Evolutionary conservation across 805 yeast species (phyloP).

Genomic region (Lipomyces mesembrius): DNA sequence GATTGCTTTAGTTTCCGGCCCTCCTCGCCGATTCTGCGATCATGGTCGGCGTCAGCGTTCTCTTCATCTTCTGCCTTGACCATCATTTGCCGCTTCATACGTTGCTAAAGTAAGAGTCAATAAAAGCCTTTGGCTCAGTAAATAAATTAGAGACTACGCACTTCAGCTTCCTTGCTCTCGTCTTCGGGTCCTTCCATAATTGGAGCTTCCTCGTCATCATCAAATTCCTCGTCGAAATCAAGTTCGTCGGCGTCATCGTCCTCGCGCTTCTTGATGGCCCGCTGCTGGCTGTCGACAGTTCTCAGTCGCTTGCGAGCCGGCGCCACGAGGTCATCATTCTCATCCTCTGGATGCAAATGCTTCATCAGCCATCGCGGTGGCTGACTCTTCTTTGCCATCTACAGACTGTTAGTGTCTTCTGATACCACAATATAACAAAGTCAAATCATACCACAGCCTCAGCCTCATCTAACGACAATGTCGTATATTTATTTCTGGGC

Average conservation of each 20-base stretch:
- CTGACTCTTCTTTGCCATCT: slow-evolving; percentile 77
- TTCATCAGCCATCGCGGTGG: slow-evolving; percentile 97
- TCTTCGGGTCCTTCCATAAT: slow-evolving; percentile 95
- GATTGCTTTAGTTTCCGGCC: slow-evolving; percentile 86
- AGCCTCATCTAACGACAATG: slow-evolving; percentile 93
- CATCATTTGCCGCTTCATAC: slow-evolving; percentile 79
- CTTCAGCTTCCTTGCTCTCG: slow-evolving; percentile 87
- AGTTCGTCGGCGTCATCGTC: slow-evolving; percentile 85
- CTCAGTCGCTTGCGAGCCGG: slow-evolving; percentile 47
- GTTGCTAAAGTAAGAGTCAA: slow-evolving; percentile 42
- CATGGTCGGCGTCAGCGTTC: slow-evolving; percentile 61
- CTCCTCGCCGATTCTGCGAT: slow-evolving; percentile 83
- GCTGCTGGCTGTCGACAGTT: slow-evolving; percentile 53
- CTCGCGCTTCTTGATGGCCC: slow-evolving; percentile 46
- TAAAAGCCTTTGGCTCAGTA: neutral
- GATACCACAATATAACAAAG: neutral
- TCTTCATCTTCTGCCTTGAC: slow-evolving; percentile 43
- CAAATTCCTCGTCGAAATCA: slow-evolving; percentile 95
- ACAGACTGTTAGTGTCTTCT: slow-evolving; percentile 35
- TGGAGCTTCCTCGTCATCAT: slow-evolving; percentile 99
- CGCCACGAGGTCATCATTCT: slow-evolving; percentile 32
- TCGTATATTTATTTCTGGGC: slow-evolving; percentile 89
- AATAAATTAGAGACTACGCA: neutral
- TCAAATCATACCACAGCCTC: slow-evolving; percentile 56
- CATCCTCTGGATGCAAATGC: slow-evolving; percentile 55